Conservation (phyloP, 2,329 filamentous ascomycete genomes). For the Parastagonospora nodorum region DNA sequence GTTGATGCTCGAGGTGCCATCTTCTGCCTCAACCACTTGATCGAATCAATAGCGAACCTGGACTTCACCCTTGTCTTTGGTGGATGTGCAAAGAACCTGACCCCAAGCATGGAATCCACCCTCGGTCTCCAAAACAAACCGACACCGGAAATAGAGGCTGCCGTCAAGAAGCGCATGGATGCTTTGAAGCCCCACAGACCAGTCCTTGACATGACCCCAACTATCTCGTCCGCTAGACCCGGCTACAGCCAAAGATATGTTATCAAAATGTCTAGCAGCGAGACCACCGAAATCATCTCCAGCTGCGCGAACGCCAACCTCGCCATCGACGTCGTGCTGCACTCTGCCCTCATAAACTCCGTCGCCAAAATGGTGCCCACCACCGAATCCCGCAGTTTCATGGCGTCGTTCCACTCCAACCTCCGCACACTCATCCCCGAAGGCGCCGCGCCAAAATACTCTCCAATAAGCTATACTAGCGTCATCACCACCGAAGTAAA, state of each 20-base stretch:
- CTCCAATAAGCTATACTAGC: slow-evolving; percentile 26
- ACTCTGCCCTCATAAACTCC: slow-evolving; percentile 23
- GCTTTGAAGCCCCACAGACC: slow-evolving; percentile 23
- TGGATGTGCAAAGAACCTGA: slow-evolving; percentile 29
- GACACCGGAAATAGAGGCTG: slow-evolving; percentile 20
- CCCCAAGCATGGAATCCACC: slow-evolving; percentile 26
- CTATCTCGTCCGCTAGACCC: slow-evolving; percentile 9
- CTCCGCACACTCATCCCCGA: slow-evolving; percentile 26
- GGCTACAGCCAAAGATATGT: slow-evolving; percentile 8
- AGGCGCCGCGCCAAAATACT: slow-evolving; percentile 15
- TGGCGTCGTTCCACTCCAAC: slow-evolving; percentile 32
- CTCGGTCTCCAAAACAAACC: slow-evolving; percentile 19
- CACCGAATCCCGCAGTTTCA: slow-evolving; percentile 20
- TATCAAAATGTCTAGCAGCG: not conserved
- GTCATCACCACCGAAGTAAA: slow-evolving; percentile 25
- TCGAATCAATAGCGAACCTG: slow-evolving; percentile 22
- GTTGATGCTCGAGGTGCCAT: slow-evolving; percentile 32
- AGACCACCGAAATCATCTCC: slow-evolving; percentile 15
- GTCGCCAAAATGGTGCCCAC: slow-evolving; percentile 18
- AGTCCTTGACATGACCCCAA: slow-evolving; percentile 22
- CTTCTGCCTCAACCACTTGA: slow-evolving; percentile 27
- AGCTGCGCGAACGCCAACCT: slow-evolving; percentile 11
- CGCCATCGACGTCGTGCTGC: slow-evolving; percentile 14
- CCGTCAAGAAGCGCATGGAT: slow-evolving; percentile 20
- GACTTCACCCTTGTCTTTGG: slow-evolving; percentile 23